These are phyloP conservation scores for Apiospora pterosperma DNA, from an alignment of 2,329 filamentous ascomycete genomes.

Conservation along the genomic window DNA sequence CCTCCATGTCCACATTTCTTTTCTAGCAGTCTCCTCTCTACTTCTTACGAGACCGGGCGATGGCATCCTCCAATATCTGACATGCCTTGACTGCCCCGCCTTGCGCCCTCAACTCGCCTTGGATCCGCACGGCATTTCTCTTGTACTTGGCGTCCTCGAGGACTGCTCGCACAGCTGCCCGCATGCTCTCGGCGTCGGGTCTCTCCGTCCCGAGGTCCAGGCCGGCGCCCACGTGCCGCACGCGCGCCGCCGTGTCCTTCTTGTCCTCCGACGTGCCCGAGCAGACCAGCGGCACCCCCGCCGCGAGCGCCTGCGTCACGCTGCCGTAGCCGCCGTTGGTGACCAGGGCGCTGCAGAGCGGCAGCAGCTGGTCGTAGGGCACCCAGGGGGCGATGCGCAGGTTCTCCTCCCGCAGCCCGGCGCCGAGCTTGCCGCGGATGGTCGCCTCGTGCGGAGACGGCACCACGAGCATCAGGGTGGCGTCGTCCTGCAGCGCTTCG, in stretches of 20 bases:
- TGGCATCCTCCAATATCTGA: background rate
- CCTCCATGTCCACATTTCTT: too few species aligned
- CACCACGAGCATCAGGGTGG: background rate
- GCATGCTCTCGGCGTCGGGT: background rate
- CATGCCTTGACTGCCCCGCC: background rate
- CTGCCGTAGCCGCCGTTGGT: constrained; percentile 6
- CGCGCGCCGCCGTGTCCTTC: constrained; percentile 3
- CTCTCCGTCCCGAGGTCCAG: background rate
- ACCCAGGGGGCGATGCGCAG: constrained; percentile 3
- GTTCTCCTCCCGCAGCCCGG: background rate
- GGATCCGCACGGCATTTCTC: background rate
- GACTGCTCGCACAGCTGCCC: background rate
- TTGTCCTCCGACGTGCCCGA: constrained; percentile 3
- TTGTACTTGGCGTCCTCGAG: background rate
- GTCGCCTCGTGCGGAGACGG: background rate
- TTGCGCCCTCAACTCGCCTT: background rate
- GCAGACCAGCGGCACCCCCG: constrained; percentile 3
- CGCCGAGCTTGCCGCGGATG: background rate
- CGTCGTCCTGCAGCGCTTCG: background rate
- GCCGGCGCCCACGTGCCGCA: background rate
- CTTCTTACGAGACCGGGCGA: background rate
- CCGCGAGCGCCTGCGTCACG: constrained; percentile 3
- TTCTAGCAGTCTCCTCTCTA: background rate
- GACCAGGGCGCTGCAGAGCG: background rate
- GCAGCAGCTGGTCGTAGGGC: background rate